Base-by-base conservation (phyloP, 768 basidiomycete genomes). In the Boletus rubropictus region DNA sequence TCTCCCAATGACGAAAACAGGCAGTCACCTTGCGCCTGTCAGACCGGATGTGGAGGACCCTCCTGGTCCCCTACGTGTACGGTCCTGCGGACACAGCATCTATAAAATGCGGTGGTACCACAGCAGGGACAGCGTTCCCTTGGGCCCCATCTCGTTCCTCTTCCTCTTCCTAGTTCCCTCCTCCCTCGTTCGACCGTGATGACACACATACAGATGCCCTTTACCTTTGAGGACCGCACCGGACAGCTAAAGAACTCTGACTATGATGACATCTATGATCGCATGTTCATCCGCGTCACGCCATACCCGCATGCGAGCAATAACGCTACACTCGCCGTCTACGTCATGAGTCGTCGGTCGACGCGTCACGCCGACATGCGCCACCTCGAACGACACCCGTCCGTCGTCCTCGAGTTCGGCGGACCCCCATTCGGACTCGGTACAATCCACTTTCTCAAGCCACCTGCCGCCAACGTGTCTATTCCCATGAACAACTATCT, bases 211-310 rank as follows among this genome's bases (percentile, higher is more conserved):
- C 65, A 62, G 37, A 70, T 79, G 47, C 80, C 81, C 15, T 77
- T 77, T 53, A 76, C 75, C 38, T 73, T 86, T 36, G 85, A 87
- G 62, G 84, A 87, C 68, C 78, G 82, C 38, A 81, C 84, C 0
- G 83, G 78, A 17, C 63, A 67, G 12, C 64, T 75, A 49, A 68
- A 72, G 11, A 65, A 68, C 39, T 75, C 82, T 1, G 84, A 89
- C 70, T 87, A 80, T 52, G 84, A 86, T 60, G 86, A 89, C 56
- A 77, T 86, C 54, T 88, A 87, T 60, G 86, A 89, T 65, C 78
- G 86, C 45, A 67, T 80, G 52, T 87, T 84, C 69, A 74, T 84
- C 42, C 82, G 80, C 48, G 73, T 87, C 29, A 64, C 75, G 5
- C 74, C 77, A 3, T 64, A 70, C 18, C 76, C 80, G 5, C 73